Percentiles rank a stretch among this genome's conserved stretches.
Evolutionary conservation across 805 yeast genomes (phyloP).

Genomic region (Pichia phayaonensis): DNA sequence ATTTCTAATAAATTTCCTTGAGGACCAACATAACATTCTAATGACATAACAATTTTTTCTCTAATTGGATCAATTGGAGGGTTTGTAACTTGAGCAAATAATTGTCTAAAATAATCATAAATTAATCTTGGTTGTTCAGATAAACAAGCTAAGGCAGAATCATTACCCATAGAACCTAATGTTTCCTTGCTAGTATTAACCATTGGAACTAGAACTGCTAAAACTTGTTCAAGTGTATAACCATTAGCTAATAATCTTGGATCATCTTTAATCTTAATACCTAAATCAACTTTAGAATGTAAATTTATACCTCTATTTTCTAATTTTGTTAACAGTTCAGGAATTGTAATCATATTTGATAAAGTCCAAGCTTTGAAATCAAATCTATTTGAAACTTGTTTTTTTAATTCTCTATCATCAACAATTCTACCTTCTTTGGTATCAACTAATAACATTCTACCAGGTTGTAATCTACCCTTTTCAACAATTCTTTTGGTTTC

Average conservation of each 20-base stretch:
- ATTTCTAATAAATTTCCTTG: conserved; percentile 93
- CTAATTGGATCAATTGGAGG: conserved; percentile 99
- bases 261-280: conserved; percentile 61
- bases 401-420: conserved; percentile 84
- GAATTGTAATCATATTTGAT: conserved; percentile 78
- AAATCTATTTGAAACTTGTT: conserved; percentile 66
- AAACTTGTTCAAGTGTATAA: conserved; percentile 88
- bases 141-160: conserved; percentile 89
- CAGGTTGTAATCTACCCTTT: conserved; percentile 94
- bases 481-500: conserved; percentile 74
- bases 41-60: conserved; percentile 93
- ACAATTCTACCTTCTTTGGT: conserved; percentile 89
- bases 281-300: conserved; percentile 22
- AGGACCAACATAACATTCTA: conserved; percentile 97
- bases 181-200: conserved; percentile 89
- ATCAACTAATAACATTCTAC: conserved; percentile 91
- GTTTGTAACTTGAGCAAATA: conserved; percentile 97
- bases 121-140: conserved; percentile 86
- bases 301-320: conserved; percentile 30
- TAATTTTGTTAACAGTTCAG: conserved; percentile 62
- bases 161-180: conserved; percentile 98
- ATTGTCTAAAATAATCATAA: conserved; percentile 90
- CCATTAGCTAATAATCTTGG: conserved; percentile 83
- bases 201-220: conserved; percentile 85
- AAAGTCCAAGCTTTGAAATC: conserved; percentile 93